A percentile compares a stretch with the other conserved stretches of the same genome.
Conservation (phyloP, 164 flowering plant species). For the Echeveria elegans region DNA sequence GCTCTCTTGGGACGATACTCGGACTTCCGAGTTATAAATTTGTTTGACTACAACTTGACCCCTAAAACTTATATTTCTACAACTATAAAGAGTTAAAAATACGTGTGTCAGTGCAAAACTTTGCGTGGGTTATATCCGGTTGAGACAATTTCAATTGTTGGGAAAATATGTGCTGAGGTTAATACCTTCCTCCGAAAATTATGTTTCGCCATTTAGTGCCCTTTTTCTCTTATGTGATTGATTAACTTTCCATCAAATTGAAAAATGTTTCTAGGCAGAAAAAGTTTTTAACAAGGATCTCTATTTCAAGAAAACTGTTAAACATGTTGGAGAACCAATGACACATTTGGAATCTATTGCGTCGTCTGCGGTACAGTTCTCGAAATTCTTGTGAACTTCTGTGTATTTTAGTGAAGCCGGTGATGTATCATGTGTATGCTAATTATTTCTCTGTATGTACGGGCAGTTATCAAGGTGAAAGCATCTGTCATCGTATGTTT, state of each 20-base stretch:
- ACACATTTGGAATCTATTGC: constrained; percentile 55
- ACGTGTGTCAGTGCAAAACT: constrained; percentile 97
- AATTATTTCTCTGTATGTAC: constrained; percentile 41
- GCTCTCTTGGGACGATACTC: too few relatives aligned
- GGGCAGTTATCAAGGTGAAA: constrained; percentile 82
- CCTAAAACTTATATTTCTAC: too few relatives aligned
- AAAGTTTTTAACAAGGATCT: constrained; percentile 53
- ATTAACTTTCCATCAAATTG: background rate
- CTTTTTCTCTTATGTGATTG: background rate
- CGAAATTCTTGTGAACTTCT: background rate
- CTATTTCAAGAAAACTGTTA: constrained; percentile 52
- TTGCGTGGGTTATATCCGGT: constrained; percentile 76
- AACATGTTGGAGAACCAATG: constrained; percentile 61
- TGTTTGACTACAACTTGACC: too few relatives aligned
- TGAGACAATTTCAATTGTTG: constrained; percentile 79
- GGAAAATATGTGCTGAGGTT: constrained; percentile 87
- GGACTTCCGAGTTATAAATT: too few relatives aligned
- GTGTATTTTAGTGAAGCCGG: background rate
- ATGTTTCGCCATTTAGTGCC: background rate
- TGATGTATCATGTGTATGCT: background rate
- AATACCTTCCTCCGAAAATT: background rate
- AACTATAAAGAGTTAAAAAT: too few relatives aligned
- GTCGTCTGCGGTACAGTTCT: constrained; percentile 44
- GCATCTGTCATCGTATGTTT: constrained; percentile 75
- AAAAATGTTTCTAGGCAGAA: constrained; percentile 32